These are phyloP conservation scores for Dactylonectria estremocensis DNA, from an alignment of 2,329 filamentous ascomycete genomes.

Conservation along the genomic window DNA sequence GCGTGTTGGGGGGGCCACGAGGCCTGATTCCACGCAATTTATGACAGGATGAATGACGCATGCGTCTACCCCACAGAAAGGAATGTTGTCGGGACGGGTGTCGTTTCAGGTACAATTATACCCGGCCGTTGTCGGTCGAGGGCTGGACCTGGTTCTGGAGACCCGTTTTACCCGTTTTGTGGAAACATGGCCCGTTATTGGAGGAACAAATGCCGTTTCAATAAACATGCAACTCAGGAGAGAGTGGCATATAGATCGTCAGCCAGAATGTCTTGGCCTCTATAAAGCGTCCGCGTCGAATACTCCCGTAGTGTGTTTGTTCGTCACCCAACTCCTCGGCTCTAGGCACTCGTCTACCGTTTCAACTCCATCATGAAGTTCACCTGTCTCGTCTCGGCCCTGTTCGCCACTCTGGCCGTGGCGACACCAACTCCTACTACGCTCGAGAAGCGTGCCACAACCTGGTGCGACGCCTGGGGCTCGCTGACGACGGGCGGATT, in stretches of 20 bases:
- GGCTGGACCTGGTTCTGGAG: constrained; percentile 2
- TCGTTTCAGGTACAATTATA: constrained; percentile 18
- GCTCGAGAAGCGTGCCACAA: constrained; percentile 53
- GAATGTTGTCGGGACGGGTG: neutral
- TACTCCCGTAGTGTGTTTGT: neutral
- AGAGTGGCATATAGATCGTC: constrained; percentile 14
- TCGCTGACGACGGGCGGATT: constrained; percentile 57
- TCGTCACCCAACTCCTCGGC: neutral
- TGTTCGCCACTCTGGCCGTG: constrained; percentile 49
- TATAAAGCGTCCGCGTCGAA: neutral
- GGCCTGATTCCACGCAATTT: constrained; percentile 1
- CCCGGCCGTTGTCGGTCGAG: neutral
- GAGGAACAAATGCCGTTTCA: constrained; percentile 20
- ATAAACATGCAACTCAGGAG: neutral
- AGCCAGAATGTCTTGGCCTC: neutral
- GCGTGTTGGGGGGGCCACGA: neutral
- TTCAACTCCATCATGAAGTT: constrained; percentile 41
- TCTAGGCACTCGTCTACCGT: neutral
- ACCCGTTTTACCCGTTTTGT: neutral
- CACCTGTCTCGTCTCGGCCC: constrained; percentile 42
- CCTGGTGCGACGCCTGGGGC: constrained; percentile 59
- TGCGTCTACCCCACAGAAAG: neutral
- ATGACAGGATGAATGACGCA: neutral
- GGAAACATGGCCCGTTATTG: constrained; percentile 28
- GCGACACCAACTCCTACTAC: constrained; percentile 48